phyloP scores from a whole-genome alignment of 2,329 filamentous ascomycete species.

The Fusarium duplospermum region DNA sequence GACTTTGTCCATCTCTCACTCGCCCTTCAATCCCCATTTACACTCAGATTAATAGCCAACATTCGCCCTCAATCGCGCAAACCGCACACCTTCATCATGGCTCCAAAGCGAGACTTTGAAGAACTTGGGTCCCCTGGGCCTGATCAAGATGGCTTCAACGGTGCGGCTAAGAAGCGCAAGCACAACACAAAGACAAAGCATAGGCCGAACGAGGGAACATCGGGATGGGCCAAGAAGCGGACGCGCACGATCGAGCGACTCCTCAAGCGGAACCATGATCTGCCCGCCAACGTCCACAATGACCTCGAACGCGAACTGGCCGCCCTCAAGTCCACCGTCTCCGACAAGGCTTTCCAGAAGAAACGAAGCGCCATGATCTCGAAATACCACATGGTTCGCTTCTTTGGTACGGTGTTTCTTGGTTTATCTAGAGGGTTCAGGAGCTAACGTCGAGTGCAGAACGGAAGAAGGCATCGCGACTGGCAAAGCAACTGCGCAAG shows the following conservation, averaged over 20 bases:
- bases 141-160: conserved; percentile 37
- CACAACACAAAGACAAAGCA: conserved; percentile 50
- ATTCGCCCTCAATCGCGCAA: not conserved
- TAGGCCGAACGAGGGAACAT: conserved; percentile 58
- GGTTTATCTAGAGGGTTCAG: not conserved
- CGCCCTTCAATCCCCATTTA: not conserved
- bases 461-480: conserved; percentile 76
- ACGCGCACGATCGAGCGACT: conserved; percentile 76
- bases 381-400: conserved; percentile 86
- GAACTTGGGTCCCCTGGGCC: conserved; percentile 45
- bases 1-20: conserved; percentile 3
- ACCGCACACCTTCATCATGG: conserved; percentile 37
- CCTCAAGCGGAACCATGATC: conserved; percentile 68
- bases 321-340: conserved; percentile 73
- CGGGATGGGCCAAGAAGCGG: conserved; percentile 76
- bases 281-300: conserved; percentile 75
- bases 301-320: conserved; percentile 79
- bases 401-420: conserved; percentile 72
- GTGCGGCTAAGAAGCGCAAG: conserved; percentile 50
- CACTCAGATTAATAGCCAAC: not conserved
- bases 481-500: conserved; percentile 73
- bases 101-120: conserved; percentile 47
- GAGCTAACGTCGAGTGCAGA: conserved; percentile 60
- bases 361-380: conserved; percentile 76
- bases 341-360: conserved; percentile 68